Conservation (phyloP, 2,329 filamentous ascomycete species). For the Gremmenia infestans region DNA sequence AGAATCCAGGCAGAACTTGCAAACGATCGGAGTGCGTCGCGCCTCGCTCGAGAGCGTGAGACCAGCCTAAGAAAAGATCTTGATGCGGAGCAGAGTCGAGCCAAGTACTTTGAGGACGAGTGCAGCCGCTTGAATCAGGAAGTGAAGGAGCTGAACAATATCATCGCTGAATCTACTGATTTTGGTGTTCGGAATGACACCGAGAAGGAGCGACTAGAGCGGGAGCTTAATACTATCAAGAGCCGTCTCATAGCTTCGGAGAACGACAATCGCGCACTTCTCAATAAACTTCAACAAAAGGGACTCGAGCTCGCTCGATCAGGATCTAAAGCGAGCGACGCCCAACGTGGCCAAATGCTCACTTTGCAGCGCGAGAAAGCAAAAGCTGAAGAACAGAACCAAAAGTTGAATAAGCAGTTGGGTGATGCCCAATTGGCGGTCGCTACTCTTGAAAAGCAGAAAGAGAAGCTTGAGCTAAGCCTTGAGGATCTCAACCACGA, state of each 20-base stretch:
- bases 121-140: constrained; percentile 70
- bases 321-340: constrained; percentile 78
- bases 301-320: constrained; percentile 92
- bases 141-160: constrained; percentile 79
- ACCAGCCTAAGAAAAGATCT: constrained; percentile 73
- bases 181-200: constrained; percentile 90
- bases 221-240: constrained; percentile 86
- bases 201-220: constrained; percentile 86
- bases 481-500: constrained; percentile 93
- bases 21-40: constrained; percentile 74
- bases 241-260: constrained; percentile 86
- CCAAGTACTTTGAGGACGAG: constrained; percentile 76
- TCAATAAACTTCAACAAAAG: constrained; percentile 97
- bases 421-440: constrained; percentile 80
- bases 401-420: constrained; percentile 75
- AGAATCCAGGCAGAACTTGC: constrained; percentile 76
- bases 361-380: constrained; percentile 78
- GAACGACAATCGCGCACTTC: constrained; percentile 89
- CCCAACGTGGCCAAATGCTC: constrained; percentile 69
- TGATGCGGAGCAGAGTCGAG: constrained; percentile 68
- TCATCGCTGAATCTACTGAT: constrained; percentile 83
- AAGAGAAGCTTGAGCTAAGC: constrained; percentile 83
- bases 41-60: constrained; percentile 75
- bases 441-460: constrained; percentile 84
- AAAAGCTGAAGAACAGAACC: constrained; percentile 76